Conservation (phyloP, 2,329 filamentous ascomycete genomes). For the Botrytis elliptica region DNA sequence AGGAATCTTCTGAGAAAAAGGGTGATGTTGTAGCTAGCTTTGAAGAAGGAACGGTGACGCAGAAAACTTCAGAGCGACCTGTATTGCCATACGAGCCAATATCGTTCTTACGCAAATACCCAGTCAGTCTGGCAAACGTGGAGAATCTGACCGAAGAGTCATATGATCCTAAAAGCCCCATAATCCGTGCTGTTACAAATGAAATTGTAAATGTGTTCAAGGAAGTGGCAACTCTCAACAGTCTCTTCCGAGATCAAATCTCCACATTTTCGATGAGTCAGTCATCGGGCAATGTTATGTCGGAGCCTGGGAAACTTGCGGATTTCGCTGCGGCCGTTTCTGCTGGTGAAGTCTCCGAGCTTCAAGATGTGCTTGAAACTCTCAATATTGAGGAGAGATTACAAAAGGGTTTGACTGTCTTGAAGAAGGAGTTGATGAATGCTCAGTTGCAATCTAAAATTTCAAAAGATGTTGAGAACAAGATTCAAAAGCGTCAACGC, state of each 20-base stretch:
- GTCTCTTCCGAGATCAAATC: slow-evolving; percentile 93
- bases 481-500: slow-evolving; percentile 94
- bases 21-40: slow-evolving; percentile 97
- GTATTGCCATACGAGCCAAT: slow-evolving; percentile 73
- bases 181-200: slow-evolving; percentile 88
- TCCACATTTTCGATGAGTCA: slow-evolving; percentile 96
- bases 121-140: slow-evolving; percentile 91
- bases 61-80: slow-evolving; percentile 49
- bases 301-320: slow-evolving; percentile 91
- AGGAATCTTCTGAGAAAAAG: slow-evolving; percentile 66
- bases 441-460: slow-evolving; percentile 97
- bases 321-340: slow-evolving; percentile 97
- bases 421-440: slow-evolving; percentile 99
- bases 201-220: slow-evolving; percentile 99
- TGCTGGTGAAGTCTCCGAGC: slow-evolving; percentile 85
- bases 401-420: slow-evolving; percentile 83
- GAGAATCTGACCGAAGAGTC: slow-evolving; percentile 89
- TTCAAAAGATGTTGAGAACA: slow-evolving; percentile 93
- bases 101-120: slow-evolving; percentile 85
- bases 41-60: slow-evolving; percentile 73
- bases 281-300: slow-evolving; percentile 88
- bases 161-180: slow-evolving; percentile 83
- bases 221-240: slow-evolving; percentile 91
- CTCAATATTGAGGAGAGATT: slow-evolving; percentile 90
- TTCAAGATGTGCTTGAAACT: slow-evolving; percentile 86